Percentiles rank a stretch among this genome's conserved stretches.
These are phyloP conservation scores for Heimioporus sp. DNA, from an alignment of 768 basidiomycete species.

Conservation along the genomic window DNA sequence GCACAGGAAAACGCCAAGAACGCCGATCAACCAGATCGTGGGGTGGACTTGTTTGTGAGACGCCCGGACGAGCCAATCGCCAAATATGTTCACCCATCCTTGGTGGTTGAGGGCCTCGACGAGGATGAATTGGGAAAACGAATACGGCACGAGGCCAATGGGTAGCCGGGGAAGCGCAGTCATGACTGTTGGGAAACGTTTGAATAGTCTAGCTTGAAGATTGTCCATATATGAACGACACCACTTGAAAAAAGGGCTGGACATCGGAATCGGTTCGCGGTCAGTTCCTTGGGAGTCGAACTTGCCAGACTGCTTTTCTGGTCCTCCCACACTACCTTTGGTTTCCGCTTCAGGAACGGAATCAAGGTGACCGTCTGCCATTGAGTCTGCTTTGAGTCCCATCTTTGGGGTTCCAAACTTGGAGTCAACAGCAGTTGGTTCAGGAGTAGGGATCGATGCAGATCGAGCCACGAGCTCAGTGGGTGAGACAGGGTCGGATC, in stretches of 20 bases:
- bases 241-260: not conserved
- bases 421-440: conserved; percentile 1
- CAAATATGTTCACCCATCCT: conserved; percentile 89
- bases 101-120: conserved; percentile 78
- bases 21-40: conserved; percentile 65
- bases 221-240: not conserved
- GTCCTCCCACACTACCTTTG: too few species aligned
- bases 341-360: too few species aligned
- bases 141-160: conserved; percentile 82
- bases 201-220: conserved; percentile 10
- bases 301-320: too few species aligned
- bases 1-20: conserved; percentile 71
- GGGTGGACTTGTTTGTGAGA: conserved; percentile 42
- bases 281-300: too few species aligned
- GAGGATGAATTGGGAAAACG: conserved; percentile 93
- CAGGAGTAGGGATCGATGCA: not conserved
- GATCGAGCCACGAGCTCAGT: not conserved
- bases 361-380: too few species aligned
- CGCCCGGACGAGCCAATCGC: conserved; percentile 56
- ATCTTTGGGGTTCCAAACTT: not conserved
- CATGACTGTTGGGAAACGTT: conserved; percentile 73
- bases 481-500: not conserved
- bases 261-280: too few species aligned
- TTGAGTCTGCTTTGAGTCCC: not conserved
- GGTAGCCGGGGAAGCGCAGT: conserved; percentile 69